phyloP scores from a whole-genome alignment of 1,284 basidiomycete genomes.

The Puccinia novopanici region DNA sequence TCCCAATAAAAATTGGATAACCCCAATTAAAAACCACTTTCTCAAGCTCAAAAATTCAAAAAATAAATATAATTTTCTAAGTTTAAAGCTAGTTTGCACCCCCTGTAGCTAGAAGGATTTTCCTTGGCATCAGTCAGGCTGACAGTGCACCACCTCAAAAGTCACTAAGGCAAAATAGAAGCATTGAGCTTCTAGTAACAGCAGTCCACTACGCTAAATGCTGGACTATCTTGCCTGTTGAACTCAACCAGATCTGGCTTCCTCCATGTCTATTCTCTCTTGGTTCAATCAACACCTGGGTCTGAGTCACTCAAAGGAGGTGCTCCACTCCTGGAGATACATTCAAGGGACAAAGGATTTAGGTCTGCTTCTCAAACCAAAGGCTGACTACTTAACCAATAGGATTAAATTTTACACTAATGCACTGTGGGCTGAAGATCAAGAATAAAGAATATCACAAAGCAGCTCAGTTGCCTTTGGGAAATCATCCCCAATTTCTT shows the following conservation, averaged over 20 bases:
- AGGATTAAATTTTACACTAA: background rate
- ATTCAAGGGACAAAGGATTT: background rate
- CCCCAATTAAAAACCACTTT: too few species aligned
- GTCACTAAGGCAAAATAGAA: too few species aligned
- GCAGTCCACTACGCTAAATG: too few species aligned
- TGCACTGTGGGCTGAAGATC: background rate
- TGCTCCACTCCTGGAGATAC: background rate
- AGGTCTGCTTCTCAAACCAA: background rate
- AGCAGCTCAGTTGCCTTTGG: background rate
- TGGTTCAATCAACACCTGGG: background rate
- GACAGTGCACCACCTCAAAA: too few species aligned
- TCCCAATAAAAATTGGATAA: too few species aligned
- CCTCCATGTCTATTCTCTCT: background rate
- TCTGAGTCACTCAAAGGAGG: background rate
- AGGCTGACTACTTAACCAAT: background rate
- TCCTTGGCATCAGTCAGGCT: too few species aligned
- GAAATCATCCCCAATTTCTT: background rate
- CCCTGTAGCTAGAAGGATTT: too few species aligned
- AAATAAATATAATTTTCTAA: too few species aligned
- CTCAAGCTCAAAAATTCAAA: too few species aligned
- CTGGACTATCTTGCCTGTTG: background rate
- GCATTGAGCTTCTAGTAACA: too few species aligned
- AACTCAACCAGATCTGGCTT: slow-evolving; percentile 7
- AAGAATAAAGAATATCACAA: background rate
- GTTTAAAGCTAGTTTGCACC: too few species aligned